Evolutionary conservation across 2,329 filamentous ascomycete species (phyloP).

Genomic region (Fusarium udum): DNA sequence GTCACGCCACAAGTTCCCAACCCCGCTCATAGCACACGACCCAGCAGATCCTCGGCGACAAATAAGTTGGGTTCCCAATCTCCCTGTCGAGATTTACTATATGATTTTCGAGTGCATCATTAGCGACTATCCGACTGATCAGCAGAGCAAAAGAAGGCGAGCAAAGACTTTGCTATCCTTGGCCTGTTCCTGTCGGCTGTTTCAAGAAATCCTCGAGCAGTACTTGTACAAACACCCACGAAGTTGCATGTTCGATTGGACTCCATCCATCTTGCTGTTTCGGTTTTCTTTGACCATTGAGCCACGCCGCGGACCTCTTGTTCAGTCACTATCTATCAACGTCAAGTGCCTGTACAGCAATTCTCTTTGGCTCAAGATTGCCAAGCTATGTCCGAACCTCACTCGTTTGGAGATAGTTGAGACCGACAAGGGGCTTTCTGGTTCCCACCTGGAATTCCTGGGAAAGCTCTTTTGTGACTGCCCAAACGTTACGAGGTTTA

Average conservation of each 20-base stretch:
- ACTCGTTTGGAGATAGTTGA: background rate
- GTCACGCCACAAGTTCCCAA: background rate
- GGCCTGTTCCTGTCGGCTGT: background rate
- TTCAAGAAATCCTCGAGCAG: background rate
- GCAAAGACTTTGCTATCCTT: background rate
- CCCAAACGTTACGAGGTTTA: background rate
- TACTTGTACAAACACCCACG: background rate
- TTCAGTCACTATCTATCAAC: background rate
- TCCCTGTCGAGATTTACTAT: conserved; percentile 12
- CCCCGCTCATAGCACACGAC: background rate
- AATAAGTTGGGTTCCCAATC: fast-evolving
- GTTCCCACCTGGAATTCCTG: background rate
- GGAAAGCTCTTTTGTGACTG: background rate
- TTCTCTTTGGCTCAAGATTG: background rate
- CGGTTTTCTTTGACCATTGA: background rate
- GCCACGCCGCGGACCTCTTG: background rate
- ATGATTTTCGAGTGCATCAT: background rate
- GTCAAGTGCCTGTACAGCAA: background rate
- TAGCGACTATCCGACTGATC: background rate
- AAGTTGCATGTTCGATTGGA: background rate
- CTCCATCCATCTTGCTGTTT: background rate
- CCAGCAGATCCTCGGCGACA: background rate
- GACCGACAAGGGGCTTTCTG: no score
- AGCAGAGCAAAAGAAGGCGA: background rate
- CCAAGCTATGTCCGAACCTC: background rate